Base-by-base conservation (phyloP, 495 filamentous ascomycete species). In the Lasiosphaeria ovina region DNA sequence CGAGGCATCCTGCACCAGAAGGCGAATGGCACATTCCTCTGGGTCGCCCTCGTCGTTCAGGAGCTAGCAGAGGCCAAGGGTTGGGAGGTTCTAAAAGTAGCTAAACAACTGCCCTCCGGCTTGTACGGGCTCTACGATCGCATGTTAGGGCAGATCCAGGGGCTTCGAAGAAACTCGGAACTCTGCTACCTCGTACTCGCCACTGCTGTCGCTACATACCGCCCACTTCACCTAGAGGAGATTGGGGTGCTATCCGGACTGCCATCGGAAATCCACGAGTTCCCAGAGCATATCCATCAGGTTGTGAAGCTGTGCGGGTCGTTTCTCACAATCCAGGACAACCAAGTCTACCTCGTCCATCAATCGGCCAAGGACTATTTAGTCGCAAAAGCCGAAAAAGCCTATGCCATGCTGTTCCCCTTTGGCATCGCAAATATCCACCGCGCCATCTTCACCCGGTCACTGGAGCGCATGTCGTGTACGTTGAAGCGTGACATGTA, bases 341-440 rank as follows among this genome's bases (percentile, higher is more conserved):
- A 62, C 14, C 64, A 38, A 1, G 62, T 81, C 35, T 65, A 59
- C 36, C 67, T 79, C n/a, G 61, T 81, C 12, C 74, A 81, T 64
- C 75, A 78, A 61, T 81, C 78, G 9, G 77, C 67, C 9, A 75
- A 74, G 38, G 76, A 80, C 36, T 79, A 67, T 59, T 56, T 80
- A 2, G 14, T 56, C 10, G 33, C 42, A 17, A 32, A 50, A 12
- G 54, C 35, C 24, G 24, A 24, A 24, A 24, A 24, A 24, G n/a
- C 1, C 11, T 5, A 14, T 45, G 35, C 54, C 73, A 35, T 67
- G 68, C 52, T 63, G 63, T 35, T 35, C 40, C 32, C 24, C 24
- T 42, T 2, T 42, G 63, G 65, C 36, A 10, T 53, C 47, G 53
- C 45, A 33, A 34, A 61, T 24, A 34, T 51, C 35, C 76, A 78